Evolutionary conservation across 129 eudicot species (phyloP), one percentile per base, ranked within the genome.

Genomic region (Escallonia rubra): DNA sequence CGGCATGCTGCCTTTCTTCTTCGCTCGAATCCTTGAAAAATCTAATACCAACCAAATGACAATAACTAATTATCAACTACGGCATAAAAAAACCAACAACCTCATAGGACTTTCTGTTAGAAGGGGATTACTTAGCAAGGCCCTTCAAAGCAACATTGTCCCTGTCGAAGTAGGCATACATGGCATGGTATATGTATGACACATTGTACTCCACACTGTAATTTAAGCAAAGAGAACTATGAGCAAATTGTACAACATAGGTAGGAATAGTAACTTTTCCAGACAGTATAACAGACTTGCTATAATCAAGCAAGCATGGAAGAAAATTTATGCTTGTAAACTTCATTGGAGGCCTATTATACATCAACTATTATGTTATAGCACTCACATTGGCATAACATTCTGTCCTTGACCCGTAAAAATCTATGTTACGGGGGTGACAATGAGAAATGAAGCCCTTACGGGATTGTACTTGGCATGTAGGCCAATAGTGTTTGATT

Each of bases 131-230:
- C 97, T 90, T 90, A 49, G 97, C 95, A 61, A 90, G 79, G 8
- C 96, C 96, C 75, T 79, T 90, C 68, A 90, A 89, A 55, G 96
- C 96, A 60, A 90, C 96, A 46, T 90, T 90, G 73, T 90, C 96
- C 62, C 97, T 74, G 53, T 90, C 97, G 43, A 90, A 90, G 78
- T 90, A 90, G 63, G 96, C 96, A 73, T 60, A 90, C 91, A 90
- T 81, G 34, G 96, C 95, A 73, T 90, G 96, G 67, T 90, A 90
- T 63, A 86, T 90, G 55, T 90, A 90, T 5, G 96, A 90, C 67
- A 90, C 96, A 76, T 83, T 86, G 81, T 90, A 90, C 76, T 90
- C 96, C 75, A 86, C 96, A 75, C 96, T 90, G 88, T 57, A 70
- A 76, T 45, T 34, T 11, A 54, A 12, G 23, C 13, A 16, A 12